Percentiles rank a stretch among this genome's conserved stretches.
phyloP scores from a whole-genome alignment of 768 basidiomycete species.

The Russula sp. region DNA sequence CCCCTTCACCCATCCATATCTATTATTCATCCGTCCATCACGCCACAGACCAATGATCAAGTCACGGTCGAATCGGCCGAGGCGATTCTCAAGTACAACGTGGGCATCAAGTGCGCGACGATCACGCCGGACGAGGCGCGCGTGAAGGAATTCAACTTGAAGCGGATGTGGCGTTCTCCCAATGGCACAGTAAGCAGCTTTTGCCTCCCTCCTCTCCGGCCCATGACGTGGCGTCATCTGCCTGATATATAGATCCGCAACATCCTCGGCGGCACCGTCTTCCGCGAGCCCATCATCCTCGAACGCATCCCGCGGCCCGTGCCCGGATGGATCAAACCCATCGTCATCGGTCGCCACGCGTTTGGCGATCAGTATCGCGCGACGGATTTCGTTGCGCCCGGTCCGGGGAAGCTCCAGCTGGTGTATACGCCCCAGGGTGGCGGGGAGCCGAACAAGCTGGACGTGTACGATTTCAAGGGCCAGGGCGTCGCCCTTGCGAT shows the following conservation, averaged over 20 bases:
- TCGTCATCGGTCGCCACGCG: constrained; percentile 63
- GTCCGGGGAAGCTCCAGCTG: constrained; percentile 89
- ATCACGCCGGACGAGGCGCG: constrained; percentile 98
- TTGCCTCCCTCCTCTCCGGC: neutral
- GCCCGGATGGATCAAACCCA: constrained; percentile 96
- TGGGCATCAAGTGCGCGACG: constrained; percentile 98
- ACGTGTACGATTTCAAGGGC: constrained; percentile 93
- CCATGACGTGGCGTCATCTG: constrained; percentile 2
- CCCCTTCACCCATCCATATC: neutral
- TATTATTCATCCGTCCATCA: neutral
- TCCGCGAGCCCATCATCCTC: constrained; percentile 96
- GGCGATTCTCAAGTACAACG: constrained; percentile 89
- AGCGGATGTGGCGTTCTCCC: constrained; percentile 98
- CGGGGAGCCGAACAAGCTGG: constrained; percentile 51
- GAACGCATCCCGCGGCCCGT: constrained; percentile 85
- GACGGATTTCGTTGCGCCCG: constrained; percentile 88
- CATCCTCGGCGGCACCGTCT: constrained; percentile 96
- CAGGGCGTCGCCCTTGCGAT: constrained; percentile 91
- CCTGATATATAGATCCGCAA: constrained; percentile 83
- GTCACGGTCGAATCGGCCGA: constrained; percentile 91
- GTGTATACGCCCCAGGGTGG: constrained; percentile 82
- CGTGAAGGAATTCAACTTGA: constrained; percentile 94
- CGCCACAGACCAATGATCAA: constrained; percentile 78
- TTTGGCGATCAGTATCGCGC: constrained; percentile 98
- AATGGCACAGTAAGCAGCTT: constrained; percentile 78